These are phyloP conservation scores for Sclerospora graminicola DNA, from an alignment of 352 stramenopile species.

Conservation along the genomic window DNA sequence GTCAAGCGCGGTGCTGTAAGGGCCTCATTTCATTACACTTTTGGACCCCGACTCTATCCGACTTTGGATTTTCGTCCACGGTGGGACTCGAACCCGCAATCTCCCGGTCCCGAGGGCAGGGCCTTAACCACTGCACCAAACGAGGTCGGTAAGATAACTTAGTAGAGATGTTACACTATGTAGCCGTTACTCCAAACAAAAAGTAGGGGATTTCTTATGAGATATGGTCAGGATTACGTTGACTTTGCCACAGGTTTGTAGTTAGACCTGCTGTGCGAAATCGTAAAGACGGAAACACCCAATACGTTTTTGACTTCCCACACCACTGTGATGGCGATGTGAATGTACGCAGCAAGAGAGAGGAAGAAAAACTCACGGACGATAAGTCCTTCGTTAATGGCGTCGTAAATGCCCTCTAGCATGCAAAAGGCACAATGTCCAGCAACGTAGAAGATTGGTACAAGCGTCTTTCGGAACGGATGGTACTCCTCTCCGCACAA, in stretches of 20 bases:
- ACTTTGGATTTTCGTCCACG: no score
- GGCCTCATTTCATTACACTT: no score
- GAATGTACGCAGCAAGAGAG: conserved; percentile 71
- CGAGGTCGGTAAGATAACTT: no score
- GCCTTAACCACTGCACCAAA: no score
- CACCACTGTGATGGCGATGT: conserved; percentile 83
- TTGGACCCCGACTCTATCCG: no score
- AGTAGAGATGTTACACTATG: no score
- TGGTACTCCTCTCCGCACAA: conserved; percentile 83
- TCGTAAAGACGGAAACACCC: conserved; percentile 73
- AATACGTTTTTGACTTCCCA: conserved; percentile 83
- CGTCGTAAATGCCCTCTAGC: conserved; percentile 72
- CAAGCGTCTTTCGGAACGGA: conserved; percentile 83
- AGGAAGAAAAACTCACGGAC: conserved; percentile 86
- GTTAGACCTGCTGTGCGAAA: conserved; percentile 21
- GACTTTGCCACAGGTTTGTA: conserved; percentile 18
- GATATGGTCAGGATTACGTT: no score
- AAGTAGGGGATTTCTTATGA: no score
- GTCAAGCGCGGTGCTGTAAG: no score
- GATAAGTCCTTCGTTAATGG: conserved; percentile 72
- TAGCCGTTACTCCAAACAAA: no score
- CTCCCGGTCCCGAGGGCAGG: no score
- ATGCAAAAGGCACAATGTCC: conserved; percentile 76
- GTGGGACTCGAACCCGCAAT: no score
- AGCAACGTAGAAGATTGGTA: conserved; percentile 85